phyloP scores from a whole-genome alignment of 2,329 filamentous ascomycete genomes.

The Ambrosiella cleistominuta region DNA sequence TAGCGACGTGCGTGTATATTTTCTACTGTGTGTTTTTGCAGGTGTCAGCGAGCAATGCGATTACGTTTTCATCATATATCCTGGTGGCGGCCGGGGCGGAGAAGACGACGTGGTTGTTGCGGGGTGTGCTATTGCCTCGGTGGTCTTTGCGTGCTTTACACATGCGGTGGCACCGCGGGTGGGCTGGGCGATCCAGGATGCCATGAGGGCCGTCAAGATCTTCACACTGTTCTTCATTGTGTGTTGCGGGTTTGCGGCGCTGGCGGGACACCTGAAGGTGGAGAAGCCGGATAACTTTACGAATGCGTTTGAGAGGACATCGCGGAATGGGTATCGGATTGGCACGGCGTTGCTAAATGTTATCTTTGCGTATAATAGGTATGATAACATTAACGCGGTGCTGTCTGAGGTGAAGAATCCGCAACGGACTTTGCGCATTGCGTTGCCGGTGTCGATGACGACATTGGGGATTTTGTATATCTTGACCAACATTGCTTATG shows the following conservation, averaged over 20 bases:
- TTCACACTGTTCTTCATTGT: conserved; percentile 42
- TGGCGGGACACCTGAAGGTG: conserved; percentile 31
- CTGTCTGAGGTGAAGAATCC: conserved; percentile 39
- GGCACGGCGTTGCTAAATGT: conserved; percentile 39
- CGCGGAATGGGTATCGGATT: conserved; percentile 27
- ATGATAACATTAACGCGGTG: conserved; percentile 46
- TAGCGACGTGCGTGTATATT: conserved; percentile 40
- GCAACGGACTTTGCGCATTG: conserved; percentile 34
- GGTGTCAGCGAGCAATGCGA: conserved; percentile 40
- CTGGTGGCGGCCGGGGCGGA: conserved; percentile 34
- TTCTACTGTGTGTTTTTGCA: conserved; percentile 43
- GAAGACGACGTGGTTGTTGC: conserved; percentile 36
- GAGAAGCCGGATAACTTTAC: conserved; percentile 39
- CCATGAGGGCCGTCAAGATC: conserved; percentile 43
- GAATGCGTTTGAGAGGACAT: conserved; percentile 31
- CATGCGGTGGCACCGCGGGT: conserved; percentile 36
- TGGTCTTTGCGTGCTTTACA: conserved; percentile 35
- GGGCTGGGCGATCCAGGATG: conserved; percentile 40
- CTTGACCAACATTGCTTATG: conserved; percentile 45
- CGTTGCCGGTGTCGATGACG: conserved; percentile 38
- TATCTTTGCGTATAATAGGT: conserved; percentile 44
- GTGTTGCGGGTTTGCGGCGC: conserved; percentile 39
- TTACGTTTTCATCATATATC: conserved; percentile 41
- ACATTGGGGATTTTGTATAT: conserved; percentile 38
- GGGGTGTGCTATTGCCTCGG: conserved; percentile 35